Evolutionary conservation across 345 rosid genomes (phyloP).

Genomic region (Carallia pectinifolia): DNA sequence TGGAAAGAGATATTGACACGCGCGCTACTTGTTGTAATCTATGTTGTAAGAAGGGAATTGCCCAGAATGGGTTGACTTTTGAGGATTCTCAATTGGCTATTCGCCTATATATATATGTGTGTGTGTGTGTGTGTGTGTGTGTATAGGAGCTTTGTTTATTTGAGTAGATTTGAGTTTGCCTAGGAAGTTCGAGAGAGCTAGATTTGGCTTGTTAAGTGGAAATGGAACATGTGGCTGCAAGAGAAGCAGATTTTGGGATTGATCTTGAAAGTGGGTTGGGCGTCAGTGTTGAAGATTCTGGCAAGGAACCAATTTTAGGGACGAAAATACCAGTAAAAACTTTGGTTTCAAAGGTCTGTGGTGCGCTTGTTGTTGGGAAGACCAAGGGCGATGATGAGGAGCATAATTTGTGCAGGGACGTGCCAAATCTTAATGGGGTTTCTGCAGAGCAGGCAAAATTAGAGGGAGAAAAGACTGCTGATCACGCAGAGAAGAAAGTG

Average conservation of each 20-base stretch:
- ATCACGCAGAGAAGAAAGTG: slow-evolving; percentile 32
- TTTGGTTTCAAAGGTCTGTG: slow-evolving; percentile 24
- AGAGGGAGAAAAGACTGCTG: slow-evolving; percentile 32
- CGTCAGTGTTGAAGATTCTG: slow-evolving; percentile 31
- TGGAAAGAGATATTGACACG: slow-evolving; percentile 7
- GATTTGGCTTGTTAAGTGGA: slow-evolving; percentile 1
- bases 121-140: not conserved
- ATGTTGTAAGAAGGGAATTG: not conserved
- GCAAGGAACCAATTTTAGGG: slow-evolving; percentile 23
- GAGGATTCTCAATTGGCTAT: not conserved
- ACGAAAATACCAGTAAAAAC: slow-evolving; percentile 27
- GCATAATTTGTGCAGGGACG: slow-evolving; percentile 24
- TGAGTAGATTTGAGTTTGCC: not conserved
- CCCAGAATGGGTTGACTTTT: slow-evolving; percentile 6
- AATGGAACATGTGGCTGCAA: slow-evolving; percentile 7
- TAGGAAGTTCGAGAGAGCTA: not conserved
- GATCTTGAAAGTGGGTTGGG: slow-evolving; percentile 71
- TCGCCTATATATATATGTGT: not conserved
- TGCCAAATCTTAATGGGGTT: slow-evolving; percentile 9
- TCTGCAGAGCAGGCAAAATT: slow-evolving; percentile 27
- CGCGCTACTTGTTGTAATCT: not conserved
- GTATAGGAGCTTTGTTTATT: not conserved
- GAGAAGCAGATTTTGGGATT: slow-evolving; percentile 42
- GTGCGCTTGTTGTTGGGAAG: slow-evolving; percentile 24
- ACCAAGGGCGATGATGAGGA: slow-evolving; percentile 37